Conservation (phyloP, 2,329 filamentous ascomycete genomes). For the Penicillium expansum region DNA sequence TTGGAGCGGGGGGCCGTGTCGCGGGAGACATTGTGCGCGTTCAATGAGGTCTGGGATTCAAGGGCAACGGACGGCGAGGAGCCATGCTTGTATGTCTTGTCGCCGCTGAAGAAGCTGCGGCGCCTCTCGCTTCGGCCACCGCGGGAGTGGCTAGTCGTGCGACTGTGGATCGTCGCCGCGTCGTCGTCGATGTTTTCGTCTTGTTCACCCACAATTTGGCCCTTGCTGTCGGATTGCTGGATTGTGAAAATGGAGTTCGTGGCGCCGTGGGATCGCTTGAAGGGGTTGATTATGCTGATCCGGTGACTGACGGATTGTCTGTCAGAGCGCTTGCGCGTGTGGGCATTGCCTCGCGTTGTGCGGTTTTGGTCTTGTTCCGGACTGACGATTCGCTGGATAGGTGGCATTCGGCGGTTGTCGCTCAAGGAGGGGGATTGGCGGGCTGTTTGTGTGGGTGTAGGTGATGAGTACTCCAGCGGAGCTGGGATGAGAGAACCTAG, state of each 20-base stretch:
- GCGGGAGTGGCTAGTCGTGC: slow-evolving; percentile 36
- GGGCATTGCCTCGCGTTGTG: slow-evolving; percentile 29
- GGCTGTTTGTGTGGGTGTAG: slow-evolving; percentile 47
- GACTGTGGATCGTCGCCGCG: slow-evolving; percentile 38
- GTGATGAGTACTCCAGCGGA: slow-evolving; percentile 21
- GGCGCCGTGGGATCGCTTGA: slow-evolving; percentile 40
- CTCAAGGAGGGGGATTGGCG: slow-evolving; percentile 30
- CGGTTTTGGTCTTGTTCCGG: slow-evolving; percentile 39
- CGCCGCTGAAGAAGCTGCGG: slow-evolving; percentile 41
- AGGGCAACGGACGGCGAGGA: slow-evolving; percentile 33
- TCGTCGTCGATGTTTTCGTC: slow-evolving; percentile 33
- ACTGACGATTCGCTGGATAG: slow-evolving; percentile 31
- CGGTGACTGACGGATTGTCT: slow-evolving; percentile 41
- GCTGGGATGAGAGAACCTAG: slow-evolving; percentile 59
- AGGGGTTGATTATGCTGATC: slow-evolving; percentile 45
- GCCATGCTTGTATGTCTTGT: slow-evolving; percentile 33
- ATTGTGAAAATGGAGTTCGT: slow-evolving; percentile 39
- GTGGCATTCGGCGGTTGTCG: slow-evolving; percentile 25
- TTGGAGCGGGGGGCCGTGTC: slow-evolving; percentile 27
- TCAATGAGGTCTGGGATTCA: slow-evolving; percentile 23
- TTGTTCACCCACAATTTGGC: slow-evolving; percentile 20
- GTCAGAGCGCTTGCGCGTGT: slow-evolving; percentile 34
- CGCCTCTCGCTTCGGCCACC: slow-evolving; percentile 38
- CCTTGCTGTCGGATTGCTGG: slow-evolving; percentile 28
- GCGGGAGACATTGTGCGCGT: slow-evolving; percentile 29